Conservation (phyloP, 495 filamentous ascomycete species). For the Penicillium pulvis region DNA sequence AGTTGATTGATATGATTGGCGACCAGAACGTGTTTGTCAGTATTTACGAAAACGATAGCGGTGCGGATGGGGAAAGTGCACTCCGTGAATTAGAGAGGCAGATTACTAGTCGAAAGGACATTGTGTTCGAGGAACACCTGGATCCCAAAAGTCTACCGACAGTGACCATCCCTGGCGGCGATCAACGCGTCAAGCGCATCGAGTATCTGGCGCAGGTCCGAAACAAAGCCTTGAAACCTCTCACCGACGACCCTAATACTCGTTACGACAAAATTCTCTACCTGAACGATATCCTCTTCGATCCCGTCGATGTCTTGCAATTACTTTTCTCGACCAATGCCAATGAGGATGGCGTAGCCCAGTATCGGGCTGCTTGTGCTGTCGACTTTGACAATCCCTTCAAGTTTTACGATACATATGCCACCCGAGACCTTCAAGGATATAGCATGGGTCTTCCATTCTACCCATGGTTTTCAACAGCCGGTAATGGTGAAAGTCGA, state of each 20-base stretch:
- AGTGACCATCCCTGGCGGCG: constrained; percentile 63
- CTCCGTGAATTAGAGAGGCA: constrained; percentile 44
- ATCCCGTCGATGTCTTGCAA: constrained; percentile 68
- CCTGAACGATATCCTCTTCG: constrained; percentile 75
- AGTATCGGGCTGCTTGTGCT: constrained; percentile 79
- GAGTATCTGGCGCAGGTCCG: constrained; percentile 77
- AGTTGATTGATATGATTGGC: constrained; percentile 64
- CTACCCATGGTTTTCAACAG: constrained; percentile 71
- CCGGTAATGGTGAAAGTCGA: constrained; percentile 58
- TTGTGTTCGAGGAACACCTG: constrained; percentile 58
- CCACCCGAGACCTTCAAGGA: constrained; percentile 73
- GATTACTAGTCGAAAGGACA: constrained; percentile 51
- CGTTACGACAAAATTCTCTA: constrained; percentile 71
- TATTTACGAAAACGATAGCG: constrained; percentile 73
- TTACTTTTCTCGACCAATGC: constrained; percentile 77
- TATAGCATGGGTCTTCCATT: constrained; percentile 70
- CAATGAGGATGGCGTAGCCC: constrained; percentile 52
- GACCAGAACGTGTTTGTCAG: constrained; percentile 52
- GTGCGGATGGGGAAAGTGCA: constrained; percentile 46
- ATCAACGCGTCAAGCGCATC: constrained; percentile 66
- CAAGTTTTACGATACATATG: constrained; percentile 84
- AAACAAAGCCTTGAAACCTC: constrained; percentile 69
- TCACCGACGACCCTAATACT: constrained; percentile 48
- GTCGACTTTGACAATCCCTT: constrained; percentile 75
- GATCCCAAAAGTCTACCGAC: constrained; percentile 52